A percentile compares a stretch with the other conserved stretches of the same genome.
phyloP scores from a whole-genome alignment of 305 asterid species.

The Ilex paraguariensis region DNA sequence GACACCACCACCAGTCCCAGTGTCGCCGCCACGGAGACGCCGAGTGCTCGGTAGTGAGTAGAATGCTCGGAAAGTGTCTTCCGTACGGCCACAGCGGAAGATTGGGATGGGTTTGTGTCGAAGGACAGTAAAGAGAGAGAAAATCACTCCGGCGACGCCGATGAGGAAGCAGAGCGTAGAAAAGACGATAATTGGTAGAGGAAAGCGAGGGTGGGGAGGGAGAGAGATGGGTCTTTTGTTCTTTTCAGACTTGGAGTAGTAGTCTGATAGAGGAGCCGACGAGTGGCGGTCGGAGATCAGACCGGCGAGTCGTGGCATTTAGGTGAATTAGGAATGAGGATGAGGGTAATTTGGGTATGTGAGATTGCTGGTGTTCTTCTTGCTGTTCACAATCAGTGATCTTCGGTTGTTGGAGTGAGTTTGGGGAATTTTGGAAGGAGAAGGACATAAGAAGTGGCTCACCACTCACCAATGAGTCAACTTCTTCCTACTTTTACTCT shows the following conservation, averaged over 20 bases:
- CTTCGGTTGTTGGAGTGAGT: too few relatives aligned
- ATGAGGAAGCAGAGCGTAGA: constrained; percentile 15
- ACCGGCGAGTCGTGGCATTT: constrained; percentile 15
- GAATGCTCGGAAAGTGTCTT: constrained; percentile 20
- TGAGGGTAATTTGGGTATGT: too few relatives aligned
- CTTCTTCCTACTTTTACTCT: too few relatives aligned
- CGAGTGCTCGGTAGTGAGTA: constrained; percentile 14
- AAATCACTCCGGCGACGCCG: constrained; percentile 16
- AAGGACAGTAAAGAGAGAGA: constrained; percentile 10
- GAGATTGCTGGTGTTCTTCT: too few relatives aligned
- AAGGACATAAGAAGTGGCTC: too few relatives aligned
- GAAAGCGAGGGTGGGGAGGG: constrained; percentile 1
- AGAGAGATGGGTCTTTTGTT: constrained; percentile 10
- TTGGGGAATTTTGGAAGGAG: too few relatives aligned
- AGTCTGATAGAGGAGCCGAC: neutral
- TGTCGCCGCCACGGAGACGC: constrained; percentile 9
- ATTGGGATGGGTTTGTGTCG: constrained; percentile 8
- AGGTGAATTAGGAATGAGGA: neutral
- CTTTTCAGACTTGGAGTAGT: constrained; percentile 16
- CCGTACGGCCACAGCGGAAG: constrained; percentile 16
- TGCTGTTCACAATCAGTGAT: too few relatives aligned
- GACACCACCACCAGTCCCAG: constrained; percentile 8
- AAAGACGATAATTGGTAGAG: constrained; percentile 5
- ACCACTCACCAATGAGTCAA: too few relatives aligned
- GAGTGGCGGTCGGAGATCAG: constrained; percentile 7